Base-by-base conservation (phyloP, 148 eudicot genomes). In the Persicaria maculosa region DNA sequence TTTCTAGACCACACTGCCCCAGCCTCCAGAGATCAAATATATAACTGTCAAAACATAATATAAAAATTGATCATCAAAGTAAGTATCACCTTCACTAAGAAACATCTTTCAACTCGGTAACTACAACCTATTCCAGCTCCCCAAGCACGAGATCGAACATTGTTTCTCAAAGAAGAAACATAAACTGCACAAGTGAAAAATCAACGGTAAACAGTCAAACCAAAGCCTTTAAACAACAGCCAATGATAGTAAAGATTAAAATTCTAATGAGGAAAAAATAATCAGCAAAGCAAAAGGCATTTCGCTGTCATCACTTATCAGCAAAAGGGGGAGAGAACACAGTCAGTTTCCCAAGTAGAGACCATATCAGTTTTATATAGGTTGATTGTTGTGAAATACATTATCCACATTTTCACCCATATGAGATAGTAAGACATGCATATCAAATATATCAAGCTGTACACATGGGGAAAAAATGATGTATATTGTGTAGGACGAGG, bases 131-230 rank as follows among this genome's bases (percentile, higher is more conserved):
- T 86, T 40, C 90, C 91, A 78, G 99, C 93, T 68, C 99, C 97
- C 99, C 99, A 95, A 16, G 99, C 93, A 86, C 99, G 99, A 48
- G 99, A 95, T 19, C 97, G 88, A 22, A 95, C 97, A 78, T 92
- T 95, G 80, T 95, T 95, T 76, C 99, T 80, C 83, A 95, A 78
- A 55, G 97, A 84, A 76, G 99, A 95, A 74, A 86, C 85, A 73
- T 92, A 95, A 74, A 96, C 99, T 95, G 73, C 54, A 71, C 15
- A 71, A 48, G 52, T 9, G 15, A 71, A 70, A 71, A 71, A 9
- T 22, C 54, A 71, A 6, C 68, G 74, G 80, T 71, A 17, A 71
- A 71, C 40, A 71, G 40, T 70, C 50, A n/a, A 46, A 45, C 50
- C 73, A 71, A 71, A 46, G 54, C 25, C 22, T 62, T 4, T 17